Base-by-base conservation (phyloP, 768 basidiomycete genomes). In the Pleurotus tuoliensis region DNA sequence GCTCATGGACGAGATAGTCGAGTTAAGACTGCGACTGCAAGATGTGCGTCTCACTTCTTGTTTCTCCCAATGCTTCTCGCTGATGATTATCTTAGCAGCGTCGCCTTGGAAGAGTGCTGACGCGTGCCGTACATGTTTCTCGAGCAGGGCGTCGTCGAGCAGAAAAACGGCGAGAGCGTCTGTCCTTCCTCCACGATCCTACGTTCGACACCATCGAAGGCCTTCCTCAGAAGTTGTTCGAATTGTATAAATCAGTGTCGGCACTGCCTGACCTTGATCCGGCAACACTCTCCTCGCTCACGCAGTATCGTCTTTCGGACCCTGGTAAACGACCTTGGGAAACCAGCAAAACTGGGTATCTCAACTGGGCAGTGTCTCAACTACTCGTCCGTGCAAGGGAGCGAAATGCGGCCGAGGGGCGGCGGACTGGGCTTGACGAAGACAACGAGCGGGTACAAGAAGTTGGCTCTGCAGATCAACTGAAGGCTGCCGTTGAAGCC, bases 321-420 rank as follows among this genome's bases (percentile, higher is more conserved):
- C 82, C 84, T 0, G 84, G 88, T 0, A 90, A 90, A 66, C 80
- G 84, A 40, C 79, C 79, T 8, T 94, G 92, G 91, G 90, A 93
- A 71, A 81, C 82, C 38, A 84, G 80, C 67, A 81, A 82, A 65
- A 77, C 79, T 1, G 91, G 89, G 4, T 94, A 94, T 67, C 65
- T 87, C 4, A 83, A 84, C 58, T 94, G 92, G 92, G 90, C 87
- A 0, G 73, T 84, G 1, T 73, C 73, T 16, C 81, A 83, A 66
- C 67, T 88, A 6, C 60, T 88, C 44, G 61, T 61, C 51, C 67
- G 63, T 47, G 65, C 68, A 11, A 67, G 58, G 56, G 62, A 62
- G 22, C 56, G 54, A 47, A 60, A 51, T 15, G 58, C 60, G 16
- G 66, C 61, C 13, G 64, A 49, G 27, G 64, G 58, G 27, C 56